These are phyloP conservation scores for Coffea canephora DNA, from an alignment of 257 asterid species.

Conservation along the genomic window DNA sequence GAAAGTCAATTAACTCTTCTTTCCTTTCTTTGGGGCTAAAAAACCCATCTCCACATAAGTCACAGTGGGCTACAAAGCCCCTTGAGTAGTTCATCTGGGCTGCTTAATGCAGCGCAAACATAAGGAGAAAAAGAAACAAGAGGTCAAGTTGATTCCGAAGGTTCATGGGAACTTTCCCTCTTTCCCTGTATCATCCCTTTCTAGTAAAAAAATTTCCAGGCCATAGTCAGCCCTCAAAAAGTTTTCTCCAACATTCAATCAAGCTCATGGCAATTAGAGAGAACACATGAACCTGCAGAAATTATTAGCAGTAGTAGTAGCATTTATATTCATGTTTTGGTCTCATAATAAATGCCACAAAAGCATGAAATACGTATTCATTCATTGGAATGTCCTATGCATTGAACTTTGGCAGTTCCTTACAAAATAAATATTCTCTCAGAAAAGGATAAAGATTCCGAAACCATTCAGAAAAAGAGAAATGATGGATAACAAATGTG, in stretches of 20 bases:
- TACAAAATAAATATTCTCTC: neutral
- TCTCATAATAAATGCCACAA: neutral
- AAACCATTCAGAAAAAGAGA: neutral
- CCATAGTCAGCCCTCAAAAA: neutral
- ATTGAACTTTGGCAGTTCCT: neutral
- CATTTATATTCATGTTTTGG: neutral
- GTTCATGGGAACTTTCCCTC: neutral
- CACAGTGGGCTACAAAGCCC: neutral
- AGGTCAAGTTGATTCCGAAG: neutral
- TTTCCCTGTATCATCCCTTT: neutral
- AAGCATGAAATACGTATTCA: neutral
- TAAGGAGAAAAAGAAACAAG: neutral
- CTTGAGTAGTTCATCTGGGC: neutral
- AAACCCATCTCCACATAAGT: neutral
- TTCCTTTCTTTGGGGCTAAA: neutral
- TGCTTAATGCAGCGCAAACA: neutral
- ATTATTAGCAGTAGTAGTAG: neutral
- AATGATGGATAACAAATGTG: neutral
- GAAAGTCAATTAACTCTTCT: too few species aligned
- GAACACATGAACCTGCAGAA: constrained; percentile 3
- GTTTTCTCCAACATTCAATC: constrained; percentile 1
- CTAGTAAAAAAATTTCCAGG: neutral
- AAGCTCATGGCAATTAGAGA: neutral
- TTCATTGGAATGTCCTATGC: neutral
- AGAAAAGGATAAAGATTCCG: neutral